Conservation (phyloP, 345 rosid genomes). For the Hibiscus tridactylites region DNA sequence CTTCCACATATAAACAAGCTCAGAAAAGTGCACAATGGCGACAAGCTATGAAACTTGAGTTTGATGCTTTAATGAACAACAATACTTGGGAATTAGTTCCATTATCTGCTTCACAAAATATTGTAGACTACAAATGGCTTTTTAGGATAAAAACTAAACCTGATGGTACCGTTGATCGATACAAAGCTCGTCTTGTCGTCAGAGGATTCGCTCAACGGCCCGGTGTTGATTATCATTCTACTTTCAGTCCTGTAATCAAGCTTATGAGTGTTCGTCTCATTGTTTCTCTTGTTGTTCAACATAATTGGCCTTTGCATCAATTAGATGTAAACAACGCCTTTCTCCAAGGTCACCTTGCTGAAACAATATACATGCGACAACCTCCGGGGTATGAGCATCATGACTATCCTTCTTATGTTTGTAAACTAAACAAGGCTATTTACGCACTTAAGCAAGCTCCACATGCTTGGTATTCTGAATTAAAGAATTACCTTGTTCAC, state of each 20-base stretch:
- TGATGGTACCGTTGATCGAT: background rate
- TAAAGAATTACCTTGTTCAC: background rate
- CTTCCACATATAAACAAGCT: no score
- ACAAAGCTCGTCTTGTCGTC: background rate
- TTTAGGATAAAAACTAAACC: no score
- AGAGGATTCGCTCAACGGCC: background rate
- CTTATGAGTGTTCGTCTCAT: no score
- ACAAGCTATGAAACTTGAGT: no score
- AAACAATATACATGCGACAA: background rate
- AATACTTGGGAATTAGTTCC: no score
- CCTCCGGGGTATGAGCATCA: background rate
- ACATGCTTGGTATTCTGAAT: background rate
- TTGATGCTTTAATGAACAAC: no score
- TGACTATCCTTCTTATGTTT: background rate
- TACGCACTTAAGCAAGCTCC: background rate
- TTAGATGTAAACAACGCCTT: background rate
- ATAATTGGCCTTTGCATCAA: no score
- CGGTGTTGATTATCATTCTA: background rate
- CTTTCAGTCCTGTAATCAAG: no score
- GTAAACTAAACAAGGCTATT: background rate
- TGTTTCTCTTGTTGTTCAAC: no score
- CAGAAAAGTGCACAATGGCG: no score
- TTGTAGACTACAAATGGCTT: no score
- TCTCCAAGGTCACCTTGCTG: background rate
- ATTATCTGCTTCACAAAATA: no score